Evolutionary conservation across 257 asterid genomes (phyloP).

Genomic region (Solanum lignicaule): DNA sequence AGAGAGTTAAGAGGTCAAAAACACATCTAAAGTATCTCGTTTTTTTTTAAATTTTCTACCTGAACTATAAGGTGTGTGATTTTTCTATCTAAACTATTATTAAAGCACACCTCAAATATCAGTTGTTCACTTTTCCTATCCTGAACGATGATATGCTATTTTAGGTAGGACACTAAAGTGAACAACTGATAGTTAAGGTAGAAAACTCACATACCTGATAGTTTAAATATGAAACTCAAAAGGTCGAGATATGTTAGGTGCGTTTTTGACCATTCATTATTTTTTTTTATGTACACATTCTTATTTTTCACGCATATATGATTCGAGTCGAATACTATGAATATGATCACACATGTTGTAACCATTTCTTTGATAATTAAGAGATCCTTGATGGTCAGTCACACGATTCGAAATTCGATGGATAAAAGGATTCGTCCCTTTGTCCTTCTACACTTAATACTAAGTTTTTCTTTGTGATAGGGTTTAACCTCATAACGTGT

Average conservation of each 20-base stretch:
- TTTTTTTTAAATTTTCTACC: too few relatives aligned
- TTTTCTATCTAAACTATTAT: background rate
- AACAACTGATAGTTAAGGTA: too few relatives aligned
- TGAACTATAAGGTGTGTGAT: too few relatives aligned
- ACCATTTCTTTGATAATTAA: background rate
- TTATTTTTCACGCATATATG: background rate
- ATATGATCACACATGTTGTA: background rate
- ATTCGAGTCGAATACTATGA: background rate
- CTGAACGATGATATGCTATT: background rate
- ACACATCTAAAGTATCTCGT: background rate
- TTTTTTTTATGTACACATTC: background rate
- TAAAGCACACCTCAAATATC: background rate
- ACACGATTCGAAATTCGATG: background rate
- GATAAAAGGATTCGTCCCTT: background rate
- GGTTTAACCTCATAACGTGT: background rate
- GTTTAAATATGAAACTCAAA: too few relatives aligned
- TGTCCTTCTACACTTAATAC: background rate
- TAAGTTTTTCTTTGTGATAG: background rate
- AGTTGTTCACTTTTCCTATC: background rate
- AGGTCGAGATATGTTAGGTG: background rate
- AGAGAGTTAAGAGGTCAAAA: too few relatives aligned
- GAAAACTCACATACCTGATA: too few relatives aligned
- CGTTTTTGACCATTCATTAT: fast-evolving
- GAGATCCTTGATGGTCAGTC: background rate
- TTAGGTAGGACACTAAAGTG: background rate